phyloP scores from a whole-genome alignment of 1,284 basidiomycete species.

The Ustilago cynodontis region DNA sequence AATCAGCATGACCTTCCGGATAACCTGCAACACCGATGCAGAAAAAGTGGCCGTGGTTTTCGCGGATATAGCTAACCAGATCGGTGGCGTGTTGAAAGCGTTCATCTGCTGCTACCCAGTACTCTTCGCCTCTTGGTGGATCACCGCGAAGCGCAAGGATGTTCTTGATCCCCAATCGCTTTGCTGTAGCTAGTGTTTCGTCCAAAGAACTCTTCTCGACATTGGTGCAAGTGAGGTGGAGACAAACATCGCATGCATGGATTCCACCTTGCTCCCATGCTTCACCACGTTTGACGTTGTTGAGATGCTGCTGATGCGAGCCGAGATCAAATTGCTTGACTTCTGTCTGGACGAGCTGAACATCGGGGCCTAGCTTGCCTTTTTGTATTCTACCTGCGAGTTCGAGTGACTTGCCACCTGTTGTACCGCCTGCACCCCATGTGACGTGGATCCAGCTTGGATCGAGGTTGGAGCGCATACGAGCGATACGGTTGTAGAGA shows the following conservation, averaged over 20 bases:
- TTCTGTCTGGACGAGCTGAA: slow-evolving; percentile 20
- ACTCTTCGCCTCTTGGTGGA: slow-evolving; percentile 90
- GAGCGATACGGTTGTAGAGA: slow-evolving; percentile 62
- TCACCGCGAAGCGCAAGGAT: slow-evolving; percentile 89
- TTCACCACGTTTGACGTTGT: slow-evolving; percentile 19
- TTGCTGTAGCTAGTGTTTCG: slow-evolving; percentile 83
- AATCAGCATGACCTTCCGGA: slow-evolving; percentile 83
- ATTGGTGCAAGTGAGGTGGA: slow-evolving; percentile 98
- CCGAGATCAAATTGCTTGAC: slow-evolving; percentile 12
- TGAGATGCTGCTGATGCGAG: slow-evolving; percentile 28
- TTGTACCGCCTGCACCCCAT: slow-evolving; percentile 97
- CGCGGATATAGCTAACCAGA: slow-evolving; percentile 89
- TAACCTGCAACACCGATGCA: slow-evolving; percentile 95
- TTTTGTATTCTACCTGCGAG: slow-evolving; percentile 72
- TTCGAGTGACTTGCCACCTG: slow-evolving; percentile 87
- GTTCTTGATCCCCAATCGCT: slow-evolving; percentile 85
- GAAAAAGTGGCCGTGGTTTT: slow-evolving; percentile 86
- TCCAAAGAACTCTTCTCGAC: slow-evolving; percentile 81
- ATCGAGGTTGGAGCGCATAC: slow-evolving; percentile 77
- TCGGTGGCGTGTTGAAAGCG: slow-evolving; percentile 89
- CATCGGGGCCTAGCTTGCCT: slow-evolving; percentile 53
- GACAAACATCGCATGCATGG: slow-evolving; percentile 83
- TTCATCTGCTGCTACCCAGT: slow-evolving; percentile 87
- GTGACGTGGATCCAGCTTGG: slow-evolving; percentile 77
- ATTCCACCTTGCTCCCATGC: slow-evolving; percentile 74